Conservation (phyloP, 1,284 basidiomycete species). For the Ustilago cynodontis region DNA sequence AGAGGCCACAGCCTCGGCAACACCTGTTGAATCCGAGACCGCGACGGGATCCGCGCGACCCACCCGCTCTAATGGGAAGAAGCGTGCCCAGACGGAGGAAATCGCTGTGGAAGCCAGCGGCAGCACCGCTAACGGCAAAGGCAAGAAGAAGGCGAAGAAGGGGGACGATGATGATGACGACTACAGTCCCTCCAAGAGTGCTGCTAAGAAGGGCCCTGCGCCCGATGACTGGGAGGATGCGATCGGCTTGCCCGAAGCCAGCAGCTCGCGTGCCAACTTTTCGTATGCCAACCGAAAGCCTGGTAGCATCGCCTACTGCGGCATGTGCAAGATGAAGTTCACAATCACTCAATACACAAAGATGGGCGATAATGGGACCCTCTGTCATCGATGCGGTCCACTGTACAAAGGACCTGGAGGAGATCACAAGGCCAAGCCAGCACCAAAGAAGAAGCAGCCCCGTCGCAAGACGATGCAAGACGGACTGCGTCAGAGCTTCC, state of each 20-base stretch:
- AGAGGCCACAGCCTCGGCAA: constrained; percentile 48
- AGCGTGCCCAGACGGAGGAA: constrained; percentile 25
- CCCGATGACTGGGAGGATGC: constrained; percentile 73
- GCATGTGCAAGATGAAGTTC: constrained; percentile 84
- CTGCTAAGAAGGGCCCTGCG: constrained; percentile 73
- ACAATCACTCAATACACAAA: constrained; percentile 80
- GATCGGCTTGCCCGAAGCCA: constrained; percentile 58
- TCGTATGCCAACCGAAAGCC: constrained; percentile 71
- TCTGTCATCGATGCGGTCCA: constrained; percentile 58
- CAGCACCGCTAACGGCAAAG: constrained; percentile 71
- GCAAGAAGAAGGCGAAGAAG: constrained; percentile 56
- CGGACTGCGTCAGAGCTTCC: constrained; percentile 71
- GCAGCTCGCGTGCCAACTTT: constrained; percentile 73
- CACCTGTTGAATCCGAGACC: constrained; percentile 31
- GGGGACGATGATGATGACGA: constrained; percentile 46
- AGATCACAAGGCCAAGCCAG: constrained; percentile 33
- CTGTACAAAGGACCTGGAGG: constrained; percentile 35
- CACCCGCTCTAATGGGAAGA: constrained; percentile 46
- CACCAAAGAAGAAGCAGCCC: constrained; percentile 38
- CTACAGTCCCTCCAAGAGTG: constrained; percentile 73
- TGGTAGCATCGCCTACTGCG: constrained; percentile 85
- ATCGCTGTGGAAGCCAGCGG: constrained; percentile 69
- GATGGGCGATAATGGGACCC: constrained; percentile 38
- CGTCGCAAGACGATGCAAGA: constrained; percentile 42
- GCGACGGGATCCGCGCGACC: constrained; percentile 69